These are phyloP conservation scores for Arabidopsis hybrid DNA, from an alignment of 441 rosid genomes.

Conservation along the genomic window DNA sequence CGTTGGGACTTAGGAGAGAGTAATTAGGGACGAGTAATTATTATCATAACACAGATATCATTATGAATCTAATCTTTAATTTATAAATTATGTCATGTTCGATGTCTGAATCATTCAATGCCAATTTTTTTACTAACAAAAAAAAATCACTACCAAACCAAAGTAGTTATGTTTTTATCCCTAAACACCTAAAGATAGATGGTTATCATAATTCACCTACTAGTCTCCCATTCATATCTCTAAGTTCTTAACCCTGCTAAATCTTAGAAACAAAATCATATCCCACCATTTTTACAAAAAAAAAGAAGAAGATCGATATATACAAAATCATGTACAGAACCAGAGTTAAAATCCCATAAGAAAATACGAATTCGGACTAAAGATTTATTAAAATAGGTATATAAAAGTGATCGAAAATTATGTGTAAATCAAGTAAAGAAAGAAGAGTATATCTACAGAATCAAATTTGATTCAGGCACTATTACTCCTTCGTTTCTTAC, in stretches of 20 bases:
- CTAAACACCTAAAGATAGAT: neutral
- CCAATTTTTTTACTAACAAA: neutral
- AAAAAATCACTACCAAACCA: neutral
- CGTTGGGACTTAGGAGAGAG: neutral
- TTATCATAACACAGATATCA: too few relatives aligned
- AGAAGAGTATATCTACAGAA: conserved; percentile 17
- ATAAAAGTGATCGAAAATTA: conserved; percentile 26
- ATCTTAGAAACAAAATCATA: neutral
- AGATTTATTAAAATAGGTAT: conserved; percentile 3
- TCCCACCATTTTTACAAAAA: neutral
- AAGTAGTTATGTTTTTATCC: neutral
- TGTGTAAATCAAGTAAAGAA: neutral
- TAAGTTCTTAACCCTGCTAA: neutral
- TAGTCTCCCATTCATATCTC: neutral
- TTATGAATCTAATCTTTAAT: neutral
- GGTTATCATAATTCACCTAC: conserved; percentile 16
- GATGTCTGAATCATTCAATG: neutral
- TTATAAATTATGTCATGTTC: neutral
- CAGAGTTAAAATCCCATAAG: neutral
- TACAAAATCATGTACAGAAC: conserved; percentile 5
- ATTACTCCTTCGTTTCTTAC: conserved; percentile 41
- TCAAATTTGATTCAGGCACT: conserved; percentile 36
- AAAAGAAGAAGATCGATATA: conserved; percentile 17
- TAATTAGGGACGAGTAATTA: too few relatives aligned
- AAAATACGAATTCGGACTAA: conserved; percentile 10